Evolutionary conservation across 2,329 filamentous ascomycete species (phyloP), one percentile per base, ranked within the genome.

Genomic region (Tolypocladium tropicale): DNA sequence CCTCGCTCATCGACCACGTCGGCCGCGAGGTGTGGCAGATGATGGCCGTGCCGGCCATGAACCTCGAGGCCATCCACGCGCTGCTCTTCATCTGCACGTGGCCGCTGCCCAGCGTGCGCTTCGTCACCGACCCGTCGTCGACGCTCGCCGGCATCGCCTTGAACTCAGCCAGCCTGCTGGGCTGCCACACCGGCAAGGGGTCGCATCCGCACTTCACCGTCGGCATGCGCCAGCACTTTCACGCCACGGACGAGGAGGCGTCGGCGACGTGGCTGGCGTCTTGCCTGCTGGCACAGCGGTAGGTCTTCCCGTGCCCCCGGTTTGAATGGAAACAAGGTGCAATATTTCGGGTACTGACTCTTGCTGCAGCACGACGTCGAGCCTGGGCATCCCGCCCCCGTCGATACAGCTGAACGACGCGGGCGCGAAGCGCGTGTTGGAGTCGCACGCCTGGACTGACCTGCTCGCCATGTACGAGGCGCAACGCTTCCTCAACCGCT

Each of bases 141-240:
- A 73, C 76, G 14, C 75, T 80, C 55, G 69, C 78, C 2, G 71
- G 70, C 28, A 72, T 77, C 32, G 74, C 74, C 25, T 71, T 76
- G 65, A 79, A 76, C 53, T 74, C 77, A 1, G 76, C 74, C 33
- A 69, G 78, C 56, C 66, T 78, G 21, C 67, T 79, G 3, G 80
- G 79, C 0, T 67, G 81, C 25, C 79, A 82, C 57, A 80, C 76
- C 0, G 78, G 79, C 6, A 74, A 72, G 11, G 79, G 79, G n/a
- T 71, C 70, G 1, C 73, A 81, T 54, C 72, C 73, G 0, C 76
- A 79, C 58, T 79, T 78, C 55, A 70, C 71, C 43, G 70, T 77
- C 14, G 75, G 76, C 0, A 65, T 71, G 9, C 73, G 73, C 23
- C 72, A 74, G 54, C 70, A 73, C 28, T 70, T 74, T 51, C 70